Evolutionary conservation across 768 basidiomycete genomes (phyloP).

Genomic region (Lactarius sp.): DNA sequence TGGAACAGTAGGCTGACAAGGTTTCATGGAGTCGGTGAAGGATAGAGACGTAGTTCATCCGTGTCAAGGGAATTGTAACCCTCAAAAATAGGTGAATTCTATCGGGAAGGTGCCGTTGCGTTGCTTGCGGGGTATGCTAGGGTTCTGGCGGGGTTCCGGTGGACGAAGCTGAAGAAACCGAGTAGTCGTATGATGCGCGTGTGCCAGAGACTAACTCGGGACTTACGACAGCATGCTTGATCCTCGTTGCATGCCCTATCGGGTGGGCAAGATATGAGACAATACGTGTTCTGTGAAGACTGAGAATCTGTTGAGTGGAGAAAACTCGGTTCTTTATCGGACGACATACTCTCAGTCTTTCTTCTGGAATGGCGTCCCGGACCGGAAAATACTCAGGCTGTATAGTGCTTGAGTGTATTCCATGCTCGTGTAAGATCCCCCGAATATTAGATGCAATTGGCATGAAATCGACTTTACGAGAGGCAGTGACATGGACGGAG

Average conservation of each 20-base stretch:
- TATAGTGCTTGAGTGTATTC: slow-evolving; percentile 93
- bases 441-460: slow-evolving; percentile 79
- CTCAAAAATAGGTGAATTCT: neutral
- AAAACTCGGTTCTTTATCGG: neutral
- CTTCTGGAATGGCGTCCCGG: slow-evolving; percentile 40
- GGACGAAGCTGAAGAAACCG: slow-evolving; percentile 11
- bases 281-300: slow-evolving; percentile 52
- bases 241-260: slow-evolving; percentile 68
- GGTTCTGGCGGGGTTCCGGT: slow-evolving; percentile 8
- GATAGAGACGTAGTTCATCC: no score
- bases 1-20: neutral
- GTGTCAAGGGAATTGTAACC: neutral
- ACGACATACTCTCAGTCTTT: slow-evolving; percentile 42
- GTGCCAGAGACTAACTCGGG: neutral
- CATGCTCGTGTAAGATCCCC: slow-evolving; percentile 78
- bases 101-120: neutral
- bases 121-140: neutral
- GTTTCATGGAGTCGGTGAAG: neutral
- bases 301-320: slow-evolving; percentile 28
- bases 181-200: neutral
- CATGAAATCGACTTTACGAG: slow-evolving; percentile 86
- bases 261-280: slow-evolving; percentile 67
- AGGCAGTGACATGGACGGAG: slow-evolving; percentile 89
- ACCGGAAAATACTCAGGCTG: slow-evolving; percentile 75
- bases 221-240: slow-evolving; percentile 79